Percentiles rank a stretch among this genome's conserved stretches.
These are phyloP conservation scores for Pyrus pyrifolia DNA, from an alignment of 306 rosid genomes.

Conservation along the genomic window DNA sequence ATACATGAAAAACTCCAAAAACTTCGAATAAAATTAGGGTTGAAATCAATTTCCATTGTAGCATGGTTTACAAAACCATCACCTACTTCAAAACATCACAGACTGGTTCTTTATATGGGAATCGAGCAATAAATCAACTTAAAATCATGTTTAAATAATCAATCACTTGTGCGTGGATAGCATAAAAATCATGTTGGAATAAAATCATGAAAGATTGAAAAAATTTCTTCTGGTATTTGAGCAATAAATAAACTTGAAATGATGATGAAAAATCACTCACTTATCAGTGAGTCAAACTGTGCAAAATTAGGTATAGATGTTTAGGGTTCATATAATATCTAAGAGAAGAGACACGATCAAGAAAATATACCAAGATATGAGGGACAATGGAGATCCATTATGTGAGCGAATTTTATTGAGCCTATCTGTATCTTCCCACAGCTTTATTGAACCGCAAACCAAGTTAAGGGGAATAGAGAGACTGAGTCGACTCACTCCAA, in stretches of 20 bases:
- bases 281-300: background rate
- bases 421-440: constrained; percentile 98
- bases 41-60: background rate
- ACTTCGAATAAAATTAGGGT: background rate
- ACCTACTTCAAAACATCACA: background rate
- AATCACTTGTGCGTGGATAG: background rate
- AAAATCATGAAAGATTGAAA: background rate
- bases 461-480: background rate
- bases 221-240: background rate
- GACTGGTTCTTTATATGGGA: background rate
- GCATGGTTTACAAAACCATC: background rate
- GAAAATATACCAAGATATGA: constrained; percentile 1
- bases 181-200: background rate
- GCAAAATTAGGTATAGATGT: background rate
- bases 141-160: background rate
- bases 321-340: background rate
- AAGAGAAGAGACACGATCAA: background rate
- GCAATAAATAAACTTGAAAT: background rate
- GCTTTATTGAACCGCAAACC: constrained; percentile 97
- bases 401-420: constrained; percentile 30
- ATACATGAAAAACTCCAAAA: background rate
- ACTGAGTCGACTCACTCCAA: constrained; percentile 11
- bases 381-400: background rate
- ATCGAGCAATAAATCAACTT: background rate
- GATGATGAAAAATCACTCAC: background rate